A percentile compares a stretch with the other conserved stretches of the same genome.
These are phyloP conservation scores for Neckera pumila DNA, from an alignment of 225 moss, liverwort and hornwort genomes.

Conservation along the genomic window DNA sequence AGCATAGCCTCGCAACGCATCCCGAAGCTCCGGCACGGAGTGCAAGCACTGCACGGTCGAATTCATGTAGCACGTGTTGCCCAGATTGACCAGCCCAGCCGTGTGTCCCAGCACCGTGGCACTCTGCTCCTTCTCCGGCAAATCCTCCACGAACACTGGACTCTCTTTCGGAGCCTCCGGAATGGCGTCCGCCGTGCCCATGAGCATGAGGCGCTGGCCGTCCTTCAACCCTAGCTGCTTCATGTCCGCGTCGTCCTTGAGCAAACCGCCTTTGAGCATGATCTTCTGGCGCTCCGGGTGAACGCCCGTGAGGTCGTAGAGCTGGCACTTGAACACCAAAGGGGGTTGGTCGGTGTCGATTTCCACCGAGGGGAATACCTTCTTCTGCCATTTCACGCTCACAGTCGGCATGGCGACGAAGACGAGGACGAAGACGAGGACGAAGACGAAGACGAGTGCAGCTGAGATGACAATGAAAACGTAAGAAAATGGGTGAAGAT, in stretches of 20 bases:
- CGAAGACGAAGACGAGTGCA: not conserved
- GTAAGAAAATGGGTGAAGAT: not conserved
- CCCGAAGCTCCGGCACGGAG: slow-evolving; percentile 81
- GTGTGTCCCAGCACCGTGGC: slow-evolving; percentile 60
- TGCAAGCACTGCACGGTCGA: slow-evolving; percentile 94
- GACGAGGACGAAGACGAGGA: not conserved
- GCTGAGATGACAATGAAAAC: not conserved
- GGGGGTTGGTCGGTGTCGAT: slow-evolving; percentile 77
- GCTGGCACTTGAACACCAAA: slow-evolving; percentile 95
- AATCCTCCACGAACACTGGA: slow-evolving; percentile 78
- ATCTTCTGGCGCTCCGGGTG: slow-evolving; percentile 96
- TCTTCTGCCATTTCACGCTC: slow-evolving; percentile 98
- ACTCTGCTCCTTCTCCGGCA: slow-evolving; percentile 79
- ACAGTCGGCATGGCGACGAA: slow-evolving; percentile 45
- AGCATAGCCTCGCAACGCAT: slow-evolving; percentile 49
- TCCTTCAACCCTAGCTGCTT: slow-evolving; percentile 72
- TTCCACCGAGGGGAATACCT: slow-evolving; percentile 77
- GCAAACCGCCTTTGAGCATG: slow-evolving; percentile 79
- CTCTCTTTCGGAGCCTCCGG: slow-evolving; percentile 74
- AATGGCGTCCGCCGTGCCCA: slow-evolving; percentile 87
- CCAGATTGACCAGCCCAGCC: slow-evolving; percentile 81
- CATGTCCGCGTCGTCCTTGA: slow-evolving; percentile 86
- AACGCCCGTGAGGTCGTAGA: slow-evolving; percentile 90
- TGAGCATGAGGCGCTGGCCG: slow-evolving; percentile 91
- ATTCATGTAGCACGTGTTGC: slow-evolving; percentile 98